Conservation (phyloP, 306 rosid species). For the Geum urbanum region DNA sequence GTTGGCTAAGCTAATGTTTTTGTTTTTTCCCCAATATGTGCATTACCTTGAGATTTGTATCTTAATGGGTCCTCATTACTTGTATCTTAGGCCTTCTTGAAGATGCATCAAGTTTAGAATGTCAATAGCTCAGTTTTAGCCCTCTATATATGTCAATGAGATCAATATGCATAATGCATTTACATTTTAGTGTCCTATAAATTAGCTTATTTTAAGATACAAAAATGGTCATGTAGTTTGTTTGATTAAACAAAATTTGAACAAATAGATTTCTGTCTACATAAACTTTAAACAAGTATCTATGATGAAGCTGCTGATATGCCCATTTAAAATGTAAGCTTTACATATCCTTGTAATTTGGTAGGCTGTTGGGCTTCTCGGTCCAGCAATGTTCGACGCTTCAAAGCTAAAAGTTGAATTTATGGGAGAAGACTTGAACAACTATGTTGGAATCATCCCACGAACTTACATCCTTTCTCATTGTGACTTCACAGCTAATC, state of each 20-base stretch:
- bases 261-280: too few species aligned
- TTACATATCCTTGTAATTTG: background rate
- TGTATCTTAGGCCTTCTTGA: constrained; percentile 2
- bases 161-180: too few species aligned
- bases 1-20: too few species aligned
- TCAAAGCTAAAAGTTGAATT: constrained; percentile 79
- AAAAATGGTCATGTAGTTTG: too few species aligned
- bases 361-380: constrained; percentile 76
- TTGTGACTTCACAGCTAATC: constrained; percentile 91
- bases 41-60: background rate
- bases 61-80: background rate
- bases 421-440: constrained; percentile 50
- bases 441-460: constrained; percentile 62
- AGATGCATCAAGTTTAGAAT: background rate
- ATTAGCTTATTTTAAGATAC: too few species aligned
- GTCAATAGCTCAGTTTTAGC: background rate
- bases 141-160: too few species aligned
- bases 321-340: background rate
- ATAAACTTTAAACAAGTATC: too few species aligned
- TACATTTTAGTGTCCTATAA: too few species aligned
- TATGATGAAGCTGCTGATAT: background rate
- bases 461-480: constrained; percentile 92
- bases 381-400: constrained; percentile 77
- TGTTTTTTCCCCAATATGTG: too few species aligned
- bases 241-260: too few species aligned